Conservation (phyloP, 257 asterid species). For the Eucommia ulmoides region DNA sequence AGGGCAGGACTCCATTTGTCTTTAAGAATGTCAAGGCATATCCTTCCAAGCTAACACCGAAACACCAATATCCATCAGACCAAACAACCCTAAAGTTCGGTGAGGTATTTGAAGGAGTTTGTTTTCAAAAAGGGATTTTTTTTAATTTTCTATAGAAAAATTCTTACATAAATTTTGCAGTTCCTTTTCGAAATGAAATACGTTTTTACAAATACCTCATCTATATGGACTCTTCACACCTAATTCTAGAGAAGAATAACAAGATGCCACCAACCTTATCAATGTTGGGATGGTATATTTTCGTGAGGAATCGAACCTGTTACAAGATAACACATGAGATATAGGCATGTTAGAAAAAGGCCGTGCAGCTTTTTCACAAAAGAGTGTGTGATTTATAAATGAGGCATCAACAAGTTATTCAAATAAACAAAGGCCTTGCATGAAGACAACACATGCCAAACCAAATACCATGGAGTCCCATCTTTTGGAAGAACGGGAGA, state of each 20-base stretch:
- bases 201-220: too few species aligned
- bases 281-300: conserved; percentile 98
- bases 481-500: background rate
- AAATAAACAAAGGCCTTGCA: background rate
- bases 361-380: too few species aligned
- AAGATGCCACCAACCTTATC: conserved; percentile 59
- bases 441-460: background rate
- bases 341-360: conserved; percentile 9
- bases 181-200: too few species aligned
- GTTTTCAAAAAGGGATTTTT: too few species aligned
- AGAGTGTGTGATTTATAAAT: too few species aligned
- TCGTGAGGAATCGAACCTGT: conserved; percentile 99
- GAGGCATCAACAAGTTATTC: too few species aligned
- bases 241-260: background rate
- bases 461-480: background rate
- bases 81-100: background rate
- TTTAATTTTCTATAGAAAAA: too few species aligned
- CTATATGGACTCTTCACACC: too few species aligned
- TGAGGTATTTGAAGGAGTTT: too few species aligned
- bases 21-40: conserved; percentile 94
- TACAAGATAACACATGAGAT: conserved; percentile 4
- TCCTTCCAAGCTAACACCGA: conserved; percentile 88
- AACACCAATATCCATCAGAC: conserved; percentile 9
- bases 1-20: conserved; percentile 99
- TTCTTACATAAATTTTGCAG: too few species aligned